A percentile compares a stretch with the other conserved stretches of the same genome.
Evolutionary conservation across 768 basidiomycete species (phyloP).

Genomic region (Saitozyma sp.): DNA sequence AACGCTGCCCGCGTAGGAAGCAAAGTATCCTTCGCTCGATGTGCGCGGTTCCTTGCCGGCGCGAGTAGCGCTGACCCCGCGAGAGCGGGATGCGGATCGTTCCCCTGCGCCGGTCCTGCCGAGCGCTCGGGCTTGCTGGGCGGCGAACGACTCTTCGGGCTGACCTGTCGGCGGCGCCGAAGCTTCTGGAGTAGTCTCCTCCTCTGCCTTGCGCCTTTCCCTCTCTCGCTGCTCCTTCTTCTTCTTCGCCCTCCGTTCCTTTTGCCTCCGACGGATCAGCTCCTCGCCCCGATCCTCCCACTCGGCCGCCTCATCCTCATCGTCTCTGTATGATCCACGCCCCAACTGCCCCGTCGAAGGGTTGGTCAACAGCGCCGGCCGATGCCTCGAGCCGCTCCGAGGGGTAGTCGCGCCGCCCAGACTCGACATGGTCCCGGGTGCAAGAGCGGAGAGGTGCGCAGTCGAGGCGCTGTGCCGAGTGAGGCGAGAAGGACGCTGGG

Average conservation of each 20-base stretch:
- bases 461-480: slow-evolving; percentile 25
- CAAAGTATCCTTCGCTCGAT: slow-evolving; percentile 30
- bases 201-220: slow-evolving; percentile 19
- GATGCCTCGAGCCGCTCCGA: too few species aligned
- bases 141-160: slow-evolving; percentile 18
- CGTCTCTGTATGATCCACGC: not conserved
- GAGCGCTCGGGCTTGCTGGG: slow-evolving; percentile 17
- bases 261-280: slow-evolving; percentile 53
- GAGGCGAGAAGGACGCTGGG: slow-evolving; percentile 14
- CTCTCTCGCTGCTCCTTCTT: slow-evolving; percentile 21
- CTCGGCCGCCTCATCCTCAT: slow-evolving; percentile 49
- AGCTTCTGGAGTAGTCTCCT: slow-evolving; percentile 17
- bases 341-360: too few species aligned
- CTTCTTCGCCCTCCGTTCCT: slow-evolving; percentile 46
- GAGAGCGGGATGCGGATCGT: slow-evolving; percentile 32
- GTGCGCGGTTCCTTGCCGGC: slow-evolving; percentile 8
- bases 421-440: slow-evolving; percentile 7
- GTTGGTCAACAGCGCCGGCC: too few species aligned
- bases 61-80: slow-evolving; percentile 26
- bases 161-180: slow-evolving; percentile 21
- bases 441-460: slow-evolving; percentile 11
- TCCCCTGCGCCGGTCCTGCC: slow-evolving; percentile 10
- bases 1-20: slow-evolving; percentile 14
- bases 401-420: not conserved
- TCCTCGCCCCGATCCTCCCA: slow-evolving; percentile 54